Evolutionary conservation across 2,329 filamentous ascomycete genomes (phyloP).

Genomic region (Trichoderma sp.): DNA sequence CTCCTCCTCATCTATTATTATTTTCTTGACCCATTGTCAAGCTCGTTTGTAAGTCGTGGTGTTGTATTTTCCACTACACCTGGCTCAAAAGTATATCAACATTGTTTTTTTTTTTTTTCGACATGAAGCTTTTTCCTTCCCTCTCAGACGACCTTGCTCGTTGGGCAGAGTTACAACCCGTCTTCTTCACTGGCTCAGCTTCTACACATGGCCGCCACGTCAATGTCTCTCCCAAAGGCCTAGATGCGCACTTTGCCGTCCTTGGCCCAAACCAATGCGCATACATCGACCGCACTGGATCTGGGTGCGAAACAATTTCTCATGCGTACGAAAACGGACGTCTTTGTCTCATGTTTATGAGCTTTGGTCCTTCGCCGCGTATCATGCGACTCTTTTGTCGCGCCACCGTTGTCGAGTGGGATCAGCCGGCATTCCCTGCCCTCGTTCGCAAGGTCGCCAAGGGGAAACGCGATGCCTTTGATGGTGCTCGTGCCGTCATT

Average conservation of each 20-base stretch:
- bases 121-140: conserved; percentile 60
- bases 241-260: conserved; percentile 61
- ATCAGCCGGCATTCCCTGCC: conserved; percentile 47
- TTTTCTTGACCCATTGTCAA: not conserved
- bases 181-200: conserved; percentile 75
- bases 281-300: conserved; percentile 73
- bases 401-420: conserved; percentile 59
- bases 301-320: conserved; percentile 71
- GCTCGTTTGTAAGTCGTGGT: conserved; percentile 12
- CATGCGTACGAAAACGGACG: conserved; percentile 76
- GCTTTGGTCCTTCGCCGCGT: conserved; percentile 57
- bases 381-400: conserved; percentile 65
- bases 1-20: not conserved
- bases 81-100: not conserved
- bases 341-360: conserved; percentile 72
- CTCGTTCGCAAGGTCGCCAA: conserved; percentile 45
- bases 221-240: conserved; percentile 75
- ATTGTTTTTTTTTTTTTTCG: not conserved
- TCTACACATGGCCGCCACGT: conserved; percentile 66
- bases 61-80: not conserved
- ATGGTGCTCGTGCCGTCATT: conserved; percentile 59
- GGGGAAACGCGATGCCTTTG: conserved; percentile 38
- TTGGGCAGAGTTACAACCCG: conserved; percentile 65
- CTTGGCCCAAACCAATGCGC: conserved; percentile 58
- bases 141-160: conserved; percentile 54